Evolutionary conservation across 2,329 filamentous ascomycete genomes (phyloP).

Genomic region (Raffaelea albimanens): DNA sequence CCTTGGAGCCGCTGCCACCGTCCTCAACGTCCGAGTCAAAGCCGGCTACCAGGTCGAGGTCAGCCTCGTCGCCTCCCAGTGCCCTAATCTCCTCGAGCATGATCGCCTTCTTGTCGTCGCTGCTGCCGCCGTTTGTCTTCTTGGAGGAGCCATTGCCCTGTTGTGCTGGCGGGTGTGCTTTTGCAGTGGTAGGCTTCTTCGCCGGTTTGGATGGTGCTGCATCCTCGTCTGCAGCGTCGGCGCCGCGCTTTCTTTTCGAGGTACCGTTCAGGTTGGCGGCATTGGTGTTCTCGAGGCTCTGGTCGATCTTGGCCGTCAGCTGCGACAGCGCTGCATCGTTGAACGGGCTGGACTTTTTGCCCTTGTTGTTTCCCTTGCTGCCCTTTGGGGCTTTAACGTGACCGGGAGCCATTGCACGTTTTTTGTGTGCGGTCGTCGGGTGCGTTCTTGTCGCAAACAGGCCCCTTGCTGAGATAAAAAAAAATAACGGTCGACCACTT

Average conservation of each 20-base stretch:
- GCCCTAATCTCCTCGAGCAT: conserved; percentile 56
- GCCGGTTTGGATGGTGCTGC: conserved; percentile 17
- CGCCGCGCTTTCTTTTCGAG: conserved; percentile 13
- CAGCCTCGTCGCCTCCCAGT: conserved; percentile 56
- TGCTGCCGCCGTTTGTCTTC: conserved; percentile 13
- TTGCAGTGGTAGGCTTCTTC: conserved; percentile 16
- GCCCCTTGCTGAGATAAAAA: too few species aligned
- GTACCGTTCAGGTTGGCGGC: conserved; percentile 16
- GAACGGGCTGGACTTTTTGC: conserved; percentile 21
- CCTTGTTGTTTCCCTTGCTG: not conserved
- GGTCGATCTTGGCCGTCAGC: conserved; percentile 48
- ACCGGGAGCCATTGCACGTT: not conserved
- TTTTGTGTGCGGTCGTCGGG: not conserved
- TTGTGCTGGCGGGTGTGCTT: conserved; percentile 2
- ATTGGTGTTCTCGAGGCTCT: conserved; percentile 33
- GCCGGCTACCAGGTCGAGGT: conserved; percentile 51
- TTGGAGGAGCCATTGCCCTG: conserved; percentile 14
- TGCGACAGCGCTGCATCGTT: conserved; percentile 41
- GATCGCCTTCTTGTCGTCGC: conserved; percentile 12
- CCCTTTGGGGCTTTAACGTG: conserved; percentile 26
- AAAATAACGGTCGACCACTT: too few species aligned
- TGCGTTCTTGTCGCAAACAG: not conserved
- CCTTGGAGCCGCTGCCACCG: conserved; percentile 19
- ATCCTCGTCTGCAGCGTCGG: conserved; percentile 3
- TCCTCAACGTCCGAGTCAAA: conserved; percentile 41